Conservation (phyloP, 2,329 filamentous ascomycete species). For the Blastomyces emzantsi region DNA sequence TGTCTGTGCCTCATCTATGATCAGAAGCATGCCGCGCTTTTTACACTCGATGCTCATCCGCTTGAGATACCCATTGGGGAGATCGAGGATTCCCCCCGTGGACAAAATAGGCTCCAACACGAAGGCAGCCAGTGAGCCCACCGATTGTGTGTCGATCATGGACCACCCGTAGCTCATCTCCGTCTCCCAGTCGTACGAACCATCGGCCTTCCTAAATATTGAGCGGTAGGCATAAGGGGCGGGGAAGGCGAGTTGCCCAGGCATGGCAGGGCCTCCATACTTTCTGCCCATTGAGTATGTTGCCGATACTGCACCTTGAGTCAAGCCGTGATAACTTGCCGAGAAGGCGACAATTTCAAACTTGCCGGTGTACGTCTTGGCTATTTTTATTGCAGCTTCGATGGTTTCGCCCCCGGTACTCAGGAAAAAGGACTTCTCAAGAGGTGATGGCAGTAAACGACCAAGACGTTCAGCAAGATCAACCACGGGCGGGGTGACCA, state of each 20-base stretch:
- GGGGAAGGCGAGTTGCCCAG: conserved; percentile 50
- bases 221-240: conserved; percentile 55
- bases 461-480: conserved; percentile 46
- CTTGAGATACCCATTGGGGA: conserved; percentile 51
- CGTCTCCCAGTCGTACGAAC: conserved; percentile 56
- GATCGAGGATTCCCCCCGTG: conserved; percentile 51
- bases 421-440: conserved; percentile 51
- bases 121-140: conserved; percentile 54
- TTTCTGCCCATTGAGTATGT: conserved; percentile 48
- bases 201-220: conserved; percentile 50
- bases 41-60: conserved; percentile 48
- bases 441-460: conserved; percentile 36
- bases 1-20: conserved; percentile 54
- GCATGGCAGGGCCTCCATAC: conserved; percentile 41
- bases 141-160: conserved; percentile 51
- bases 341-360: conserved; percentile 55
- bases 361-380: conserved; percentile 55
- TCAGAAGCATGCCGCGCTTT: conserved; percentile 48
- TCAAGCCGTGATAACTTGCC: conserved; percentile 55
- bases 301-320: conserved; percentile 43
- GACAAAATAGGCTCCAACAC: conserved; percentile 54
- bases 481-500: conserved; percentile 51
- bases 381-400: conserved; percentile 56
- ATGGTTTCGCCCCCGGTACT: conserved; percentile 50
- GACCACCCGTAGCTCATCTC: conserved; percentile 56